Conservation (phyloP, 2,329 filamentous ascomycete genomes). For the Calonectria leucothoes region DNA sequence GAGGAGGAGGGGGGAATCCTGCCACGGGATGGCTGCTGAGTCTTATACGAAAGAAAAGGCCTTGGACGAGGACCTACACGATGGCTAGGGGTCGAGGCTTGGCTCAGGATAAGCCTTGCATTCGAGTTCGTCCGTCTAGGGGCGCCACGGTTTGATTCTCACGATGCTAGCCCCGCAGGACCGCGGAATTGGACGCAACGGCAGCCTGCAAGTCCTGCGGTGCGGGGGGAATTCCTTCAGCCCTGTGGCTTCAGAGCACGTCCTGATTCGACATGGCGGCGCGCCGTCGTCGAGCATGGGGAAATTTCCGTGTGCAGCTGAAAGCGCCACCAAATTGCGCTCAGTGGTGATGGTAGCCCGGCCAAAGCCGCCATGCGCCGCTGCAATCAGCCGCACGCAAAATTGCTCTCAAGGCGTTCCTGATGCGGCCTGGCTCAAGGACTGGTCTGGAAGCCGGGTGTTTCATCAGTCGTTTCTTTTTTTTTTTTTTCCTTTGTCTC, state of each 20-base stretch:
- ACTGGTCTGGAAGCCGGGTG: background rate
- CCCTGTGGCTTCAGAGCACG: constrained; percentile 30
- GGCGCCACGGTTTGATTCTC: background rate
- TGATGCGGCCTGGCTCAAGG: background rate
- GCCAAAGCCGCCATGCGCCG: constrained; percentile 1
- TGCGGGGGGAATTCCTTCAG: constrained; percentile 31
- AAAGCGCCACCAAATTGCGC: constrained; percentile 40
- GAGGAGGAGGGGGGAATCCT: background rate
- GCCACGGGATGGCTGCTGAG: background rate
- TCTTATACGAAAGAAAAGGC: constrained; percentile 20
- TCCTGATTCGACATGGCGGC: constrained; percentile 35
- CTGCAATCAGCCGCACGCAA: constrained; percentile 1
- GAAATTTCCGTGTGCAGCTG: constrained; percentile 20
- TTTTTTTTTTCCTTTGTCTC: constrained; percentile 1
- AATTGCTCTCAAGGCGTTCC: background rate
- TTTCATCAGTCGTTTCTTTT: background rate
- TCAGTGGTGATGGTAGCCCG: background rate
- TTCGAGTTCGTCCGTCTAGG: constrained; percentile 19
- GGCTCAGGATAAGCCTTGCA: constrained; percentile 20
- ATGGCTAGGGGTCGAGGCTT: background rate
- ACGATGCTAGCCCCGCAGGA: background rate
- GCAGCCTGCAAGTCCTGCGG: too few relatives aligned
- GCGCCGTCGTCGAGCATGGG: background rate
- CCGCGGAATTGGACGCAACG: background rate
- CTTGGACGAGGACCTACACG: background rate